Evolutionary conservation across 495 filamentous ascomycete species (phyloP).

Genomic region (Xylaria sp.): DNA sequence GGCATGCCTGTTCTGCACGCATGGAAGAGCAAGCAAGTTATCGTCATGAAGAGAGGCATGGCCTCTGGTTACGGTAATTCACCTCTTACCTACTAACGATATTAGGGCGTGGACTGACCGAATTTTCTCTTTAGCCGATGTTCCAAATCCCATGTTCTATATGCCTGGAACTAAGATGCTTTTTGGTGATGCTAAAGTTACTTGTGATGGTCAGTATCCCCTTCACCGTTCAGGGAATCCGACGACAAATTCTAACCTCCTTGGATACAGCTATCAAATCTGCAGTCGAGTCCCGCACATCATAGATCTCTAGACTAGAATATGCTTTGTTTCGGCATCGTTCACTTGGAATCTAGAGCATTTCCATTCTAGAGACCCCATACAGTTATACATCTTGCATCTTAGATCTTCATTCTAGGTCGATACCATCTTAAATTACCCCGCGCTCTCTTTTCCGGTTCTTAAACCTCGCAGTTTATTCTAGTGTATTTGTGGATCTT

Average conservation of each 20-base stretch:
- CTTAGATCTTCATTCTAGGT: conserved; percentile 29
- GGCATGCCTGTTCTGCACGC: conserved; percentile 87
- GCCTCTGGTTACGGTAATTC: conserved; percentile 76
- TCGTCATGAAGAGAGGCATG: conserved; percentile 87
- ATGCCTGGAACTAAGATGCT: conserved; percentile 85
- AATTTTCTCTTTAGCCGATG: conserved; percentile 63
- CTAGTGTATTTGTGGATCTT: background rate
- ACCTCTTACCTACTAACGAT: background rate
- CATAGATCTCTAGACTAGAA: conserved; percentile 48
- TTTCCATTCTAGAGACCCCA: conserved; percentile 29
- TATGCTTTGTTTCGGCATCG: conserved; percentile 20
- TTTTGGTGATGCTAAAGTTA: conserved; percentile 82
- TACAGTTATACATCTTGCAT: conserved; percentile 22
- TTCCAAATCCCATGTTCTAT: conserved; percentile 88
- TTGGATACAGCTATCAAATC: conserved; percentile 56
- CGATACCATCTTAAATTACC: background rate
- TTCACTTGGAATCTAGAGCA: conserved; percentile 26
- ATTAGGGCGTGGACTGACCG: conserved; percentile 10
- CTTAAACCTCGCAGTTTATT: background rate
- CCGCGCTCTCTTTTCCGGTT: background rate
- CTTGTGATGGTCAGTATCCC: conserved; percentile 69
- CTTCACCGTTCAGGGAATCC: too few relatives aligned
- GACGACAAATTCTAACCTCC: conserved; percentile 17
- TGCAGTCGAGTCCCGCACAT: conserved; percentile 52
- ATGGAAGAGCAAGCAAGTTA: conserved; percentile 88